Conservation (phyloP, 1,284 basidiomycete genomes). For the Sporisorium sorghi region DNA sequence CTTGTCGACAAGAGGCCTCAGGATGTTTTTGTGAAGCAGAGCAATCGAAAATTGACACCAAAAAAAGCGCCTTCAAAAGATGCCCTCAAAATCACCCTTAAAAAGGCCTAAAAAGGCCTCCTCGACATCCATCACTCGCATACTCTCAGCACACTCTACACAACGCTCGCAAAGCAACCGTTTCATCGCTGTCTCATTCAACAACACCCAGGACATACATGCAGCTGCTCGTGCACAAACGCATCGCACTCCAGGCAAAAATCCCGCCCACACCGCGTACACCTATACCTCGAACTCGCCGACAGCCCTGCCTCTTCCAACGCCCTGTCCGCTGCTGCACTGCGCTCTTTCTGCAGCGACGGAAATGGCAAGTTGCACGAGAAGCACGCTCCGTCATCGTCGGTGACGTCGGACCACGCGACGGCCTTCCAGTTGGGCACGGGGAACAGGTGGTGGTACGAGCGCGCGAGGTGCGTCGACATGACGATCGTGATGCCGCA, state of each 20-base stretch:
- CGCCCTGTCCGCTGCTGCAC: constrained; percentile 24
- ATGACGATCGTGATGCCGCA: constrained; percentile 98
- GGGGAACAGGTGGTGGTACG: constrained; percentile 93
- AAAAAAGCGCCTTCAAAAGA: too few species aligned
- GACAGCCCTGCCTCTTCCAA: constrained; percentile 48
- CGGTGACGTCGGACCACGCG: constrained; percentile 30
- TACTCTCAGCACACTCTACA: too few species aligned
- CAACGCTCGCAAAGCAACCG: too few species aligned
- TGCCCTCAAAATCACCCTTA: too few species aligned
- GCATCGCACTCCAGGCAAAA: constrained; percentile 69
- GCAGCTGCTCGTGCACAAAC: constrained; percentile 64
- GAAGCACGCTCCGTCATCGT: constrained; percentile 30
- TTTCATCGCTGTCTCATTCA: too few species aligned
- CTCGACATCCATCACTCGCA: too few species aligned
- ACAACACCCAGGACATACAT: constrained; percentile 66
- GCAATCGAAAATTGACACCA: too few species aligned
- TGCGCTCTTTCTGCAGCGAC: constrained; percentile 6
- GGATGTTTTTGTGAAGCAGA: too few species aligned
- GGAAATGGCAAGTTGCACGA: constrained; percentile 56
- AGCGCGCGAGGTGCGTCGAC: constrained; percentile 93
- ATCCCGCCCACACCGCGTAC: constrained; percentile 52
- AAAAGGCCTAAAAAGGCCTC: too few species aligned
- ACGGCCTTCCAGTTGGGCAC: constrained; percentile 83
- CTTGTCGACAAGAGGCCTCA: not conserved
- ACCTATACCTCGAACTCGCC: constrained; percentile 61